Percentiles rank a stretch among this genome's conserved stretches.
Evolutionary conservation across 208 protist species (phyloP).

Genomic region (Acanthamoeba polyphaga): DNA sequence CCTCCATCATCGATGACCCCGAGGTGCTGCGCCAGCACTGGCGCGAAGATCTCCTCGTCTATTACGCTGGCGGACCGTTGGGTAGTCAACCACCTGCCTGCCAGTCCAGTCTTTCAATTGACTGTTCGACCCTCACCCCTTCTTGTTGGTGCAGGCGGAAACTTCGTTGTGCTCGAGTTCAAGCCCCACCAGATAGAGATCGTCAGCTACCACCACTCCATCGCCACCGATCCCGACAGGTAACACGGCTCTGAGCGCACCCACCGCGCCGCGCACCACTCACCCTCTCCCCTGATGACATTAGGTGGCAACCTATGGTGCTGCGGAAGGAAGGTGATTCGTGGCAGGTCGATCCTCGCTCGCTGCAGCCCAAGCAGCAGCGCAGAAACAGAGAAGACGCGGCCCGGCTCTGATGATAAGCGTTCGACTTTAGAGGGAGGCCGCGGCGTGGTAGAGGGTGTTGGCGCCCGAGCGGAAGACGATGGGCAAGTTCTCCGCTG

Average conservation of each 20-base stretch:
- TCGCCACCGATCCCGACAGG: neutral
- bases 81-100: neutral
- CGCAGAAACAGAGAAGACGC: no score
- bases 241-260: neutral
- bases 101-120: neutral
- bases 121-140: neutral
- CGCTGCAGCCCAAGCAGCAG: neutral
- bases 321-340: neutral
- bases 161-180: slow-evolving; percentile 6
- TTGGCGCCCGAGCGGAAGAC: slow-evolving; percentile 37
- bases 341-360: neutral
- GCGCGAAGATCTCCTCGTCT: neutral
- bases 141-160: neutral
- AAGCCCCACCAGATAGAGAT: neutral
- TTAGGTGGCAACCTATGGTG: neutral
- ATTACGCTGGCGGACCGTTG: neutral
- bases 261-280: neutral
- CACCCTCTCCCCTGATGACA: neutral
- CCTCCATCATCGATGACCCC: neutral
- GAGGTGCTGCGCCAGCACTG: neutral
- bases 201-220: neutral
- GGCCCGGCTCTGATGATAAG: neutral
- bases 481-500: slow-evolving; percentile 7
- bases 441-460: slow-evolving; percentile 32
- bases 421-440: neutral